Evolutionary conservation across 306 rosid genomes (phyloP), one percentile per base, ranked within the genome.

Genomic region (Gleditsia sinensis): DNA sequence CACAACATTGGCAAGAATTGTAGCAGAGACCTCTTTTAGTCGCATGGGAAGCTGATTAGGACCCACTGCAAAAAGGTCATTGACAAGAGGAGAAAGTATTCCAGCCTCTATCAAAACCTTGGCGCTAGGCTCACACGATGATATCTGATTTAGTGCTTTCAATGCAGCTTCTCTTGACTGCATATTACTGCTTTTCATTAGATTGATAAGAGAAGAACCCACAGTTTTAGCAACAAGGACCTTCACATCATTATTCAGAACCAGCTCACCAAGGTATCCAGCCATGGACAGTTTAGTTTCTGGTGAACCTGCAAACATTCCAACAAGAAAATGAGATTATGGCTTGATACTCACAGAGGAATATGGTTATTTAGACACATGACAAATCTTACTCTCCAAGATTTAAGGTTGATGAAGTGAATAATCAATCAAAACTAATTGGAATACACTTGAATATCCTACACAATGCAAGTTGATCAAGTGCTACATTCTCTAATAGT

Each of bases 211-310:
- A 79, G 99, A 90, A 66, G 93, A 76, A 71, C 99, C 99, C 64
- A 85, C 98, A 7, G 93, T 83, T 60, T 73, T 82, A 73, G 97
- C 98, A 71, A 95, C 99, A 59, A 69, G 3, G 76, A 92, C 96
- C 84, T 92, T 90, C 37, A 88, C 82, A 57, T 95, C 97, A 72
- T 88, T 95, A 86, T 90, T 83, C 79, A 95, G 80, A 79, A 82
- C 98, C 78, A 95, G 86, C 83, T 95, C 91, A 36, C 99, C 99
- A 69, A 95, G 96, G 84, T 76, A 85, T 78, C 82, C 86, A 42
- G 96, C 94, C 99, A 95, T 95, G 62, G 96, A 69, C 27, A 92
- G 81, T 86, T 92, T 90, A 43, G 86, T 90, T 84, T 95, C 99
- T 36, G 96, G 96, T n/a, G 88, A 83, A 53, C 96, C 99, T 95